A percentile compares a stretch with the other conserved stretches of the same genome.
These are phyloP conservation scores for Coniochaeta hoffmannii DNA, from an alignment of 2,329 filamentous ascomycete genomes.

Conservation along the genomic window DNA sequence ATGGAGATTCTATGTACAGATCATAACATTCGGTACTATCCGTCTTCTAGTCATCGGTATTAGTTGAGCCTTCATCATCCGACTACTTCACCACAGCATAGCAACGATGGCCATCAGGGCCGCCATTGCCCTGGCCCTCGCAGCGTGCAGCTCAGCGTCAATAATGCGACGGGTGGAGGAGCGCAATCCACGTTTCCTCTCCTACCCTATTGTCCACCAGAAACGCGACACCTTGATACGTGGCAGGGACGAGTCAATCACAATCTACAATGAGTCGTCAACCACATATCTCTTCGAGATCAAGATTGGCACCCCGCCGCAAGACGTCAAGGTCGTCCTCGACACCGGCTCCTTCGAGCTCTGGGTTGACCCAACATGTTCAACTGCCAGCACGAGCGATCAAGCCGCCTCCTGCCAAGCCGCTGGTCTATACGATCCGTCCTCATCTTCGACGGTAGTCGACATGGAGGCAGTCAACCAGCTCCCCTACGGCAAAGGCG, in stretches of 20 bases:
- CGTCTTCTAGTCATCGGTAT: not conserved
- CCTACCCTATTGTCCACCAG: not conserved
- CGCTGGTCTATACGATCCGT: slow-evolving; percentile 28
- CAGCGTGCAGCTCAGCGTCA: not conserved
- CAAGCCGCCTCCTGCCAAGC: slow-evolving; percentile 27
- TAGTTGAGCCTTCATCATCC: no score
- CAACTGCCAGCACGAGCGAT: slow-evolving; percentile 27
- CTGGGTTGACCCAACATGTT: slow-evolving; percentile 52
- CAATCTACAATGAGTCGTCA: not conserved
- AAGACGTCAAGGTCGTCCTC: slow-evolving; percentile 37
- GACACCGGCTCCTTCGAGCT: slow-evolving; percentile 49
- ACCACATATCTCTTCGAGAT: slow-evolving; percentile 3
- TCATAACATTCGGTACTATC: not conserved
- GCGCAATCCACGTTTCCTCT: not conserved
- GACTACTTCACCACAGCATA: not conserved
- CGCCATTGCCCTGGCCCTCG: not conserved
- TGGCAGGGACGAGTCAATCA: not conserved
- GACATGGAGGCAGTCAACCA: slow-evolving; percentile 9
- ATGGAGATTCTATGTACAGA: not conserved
- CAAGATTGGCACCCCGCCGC: slow-evolving; percentile 38
- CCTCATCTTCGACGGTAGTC: slow-evolving; percentile 15
- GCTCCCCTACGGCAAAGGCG: slow-evolving; percentile 22
- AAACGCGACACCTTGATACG: not conserved
- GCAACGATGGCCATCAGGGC: not conserved
- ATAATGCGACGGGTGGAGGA: not conserved